These are phyloP conservation scores for Suillus subluteus DNA, from an alignment of 768 basidiomycete genomes.

Conservation along the genomic window DNA sequence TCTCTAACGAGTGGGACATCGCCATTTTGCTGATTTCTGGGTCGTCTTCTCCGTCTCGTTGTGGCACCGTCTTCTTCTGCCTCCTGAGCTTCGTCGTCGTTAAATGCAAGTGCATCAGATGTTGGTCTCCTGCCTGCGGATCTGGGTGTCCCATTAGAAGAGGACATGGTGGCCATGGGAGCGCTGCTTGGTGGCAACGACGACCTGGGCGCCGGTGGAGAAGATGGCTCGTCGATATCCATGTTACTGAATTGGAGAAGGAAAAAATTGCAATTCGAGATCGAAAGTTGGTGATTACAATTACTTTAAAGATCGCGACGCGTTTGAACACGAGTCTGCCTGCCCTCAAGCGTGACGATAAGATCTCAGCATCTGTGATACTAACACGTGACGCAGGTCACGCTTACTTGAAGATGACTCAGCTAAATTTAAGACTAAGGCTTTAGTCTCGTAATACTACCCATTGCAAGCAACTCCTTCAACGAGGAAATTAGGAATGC, in stretches of 20 bases:
- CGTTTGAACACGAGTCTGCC: constrained; percentile 46
- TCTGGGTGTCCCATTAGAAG: constrained; percentile 38
- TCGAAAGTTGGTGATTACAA: constrained; percentile 1
- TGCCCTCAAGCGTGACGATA: constrained; percentile 39
- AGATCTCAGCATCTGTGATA: constrained; percentile 7
- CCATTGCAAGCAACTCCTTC: neutral
- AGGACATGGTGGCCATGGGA: constrained; percentile 41
- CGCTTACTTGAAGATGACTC: constrained; percentile 6
- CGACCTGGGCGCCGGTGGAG: constrained; percentile 55
- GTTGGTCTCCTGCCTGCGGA: constrained; percentile 42
- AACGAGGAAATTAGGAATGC: neutral
- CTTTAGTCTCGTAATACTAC: too few relatives aligned
- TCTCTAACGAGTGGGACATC: constrained; percentile 91
- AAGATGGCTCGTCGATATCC: constrained; percentile 61
- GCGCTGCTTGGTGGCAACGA: constrained; percentile 59
- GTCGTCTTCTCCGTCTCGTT: constrained; percentile 50
- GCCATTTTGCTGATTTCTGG: constrained; percentile 46
- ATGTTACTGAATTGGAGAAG: constrained; percentile 35
- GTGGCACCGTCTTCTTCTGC: constrained; percentile 43
- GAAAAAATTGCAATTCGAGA: constrained; percentile 18
- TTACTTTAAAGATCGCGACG: constrained; percentile 27
- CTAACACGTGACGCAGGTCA: neutral
- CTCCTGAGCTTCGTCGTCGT: constrained; percentile 52
- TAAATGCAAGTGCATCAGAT: constrained; percentile 57
- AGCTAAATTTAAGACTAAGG: too few relatives aligned